Evolutionary conservation across 139 green algal genomes (phyloP).

Genomic region (Picochlorum costavermella): DNA sequence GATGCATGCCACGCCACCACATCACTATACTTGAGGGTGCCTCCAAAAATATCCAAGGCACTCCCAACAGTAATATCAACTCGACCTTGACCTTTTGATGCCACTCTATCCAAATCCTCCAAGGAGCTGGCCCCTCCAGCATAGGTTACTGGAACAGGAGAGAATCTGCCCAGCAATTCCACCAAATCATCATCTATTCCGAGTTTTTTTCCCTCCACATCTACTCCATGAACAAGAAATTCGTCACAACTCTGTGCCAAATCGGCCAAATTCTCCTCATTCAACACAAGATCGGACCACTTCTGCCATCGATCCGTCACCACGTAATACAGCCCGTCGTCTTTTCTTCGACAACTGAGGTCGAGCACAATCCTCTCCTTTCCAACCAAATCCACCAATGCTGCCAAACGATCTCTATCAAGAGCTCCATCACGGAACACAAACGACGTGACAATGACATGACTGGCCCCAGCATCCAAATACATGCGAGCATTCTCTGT

Average conservation of each 20-base stretch:
- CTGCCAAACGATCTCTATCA: slow-evolving; percentile 65
- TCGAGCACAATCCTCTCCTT: slow-evolving; percentile 87
- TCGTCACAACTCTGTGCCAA: slow-evolving; percentile 79
- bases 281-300: slow-evolving; percentile 52
- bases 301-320: slow-evolving; percentile 70
- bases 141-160: slow-evolving; percentile 86
- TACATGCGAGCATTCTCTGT: slow-evolving; percentile 71
- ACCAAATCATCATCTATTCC: slow-evolving; percentile 95
- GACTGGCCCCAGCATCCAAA: slow-evolving; percentile 82
- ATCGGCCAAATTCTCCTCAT: slow-evolving; percentile 39
- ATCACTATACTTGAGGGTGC: slow-evolving; percentile 71
- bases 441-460: slow-evolving; percentile 95
- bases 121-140: slow-evolving; percentile 80
- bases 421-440: slow-evolving; percentile 85
- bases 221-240: slow-evolving; percentile 97
- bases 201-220: slow-evolving; percentile 95
- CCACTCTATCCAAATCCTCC: slow-evolving; percentile 75
- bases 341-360: slow-evolving; percentile 78
- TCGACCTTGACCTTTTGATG: slow-evolving; percentile 44
- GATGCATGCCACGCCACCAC: slow-evolving; percentile 79
- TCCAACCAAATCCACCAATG: slow-evolving; percentile 78
- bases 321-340: slow-evolving; percentile 55
- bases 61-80: slow-evolving; percentile 95
- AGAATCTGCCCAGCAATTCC: slow-evolving; percentile 55
- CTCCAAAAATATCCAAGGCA: slow-evolving; percentile 97